Conservation (phyloP, 75 land plant genomes). For the Sequoiadendron giganteum region DNA sequence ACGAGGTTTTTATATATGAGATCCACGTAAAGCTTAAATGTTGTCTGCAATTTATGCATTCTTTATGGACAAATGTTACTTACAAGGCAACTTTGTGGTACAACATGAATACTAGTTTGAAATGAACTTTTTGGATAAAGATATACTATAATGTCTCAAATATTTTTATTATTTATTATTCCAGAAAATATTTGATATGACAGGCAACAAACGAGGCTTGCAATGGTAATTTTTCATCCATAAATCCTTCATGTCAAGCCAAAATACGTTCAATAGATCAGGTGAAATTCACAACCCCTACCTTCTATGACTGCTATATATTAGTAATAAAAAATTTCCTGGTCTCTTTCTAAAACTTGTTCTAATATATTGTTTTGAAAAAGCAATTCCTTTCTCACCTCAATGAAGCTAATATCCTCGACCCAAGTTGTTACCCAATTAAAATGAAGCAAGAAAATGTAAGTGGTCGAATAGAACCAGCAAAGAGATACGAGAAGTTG, state of each 20-base stretch:
- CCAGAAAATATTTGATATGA: neutral
- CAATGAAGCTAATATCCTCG: neutral
- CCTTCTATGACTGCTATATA: neutral
- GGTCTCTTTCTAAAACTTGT: neutral
- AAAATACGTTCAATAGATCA: neutral
- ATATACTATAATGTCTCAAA: neutral
- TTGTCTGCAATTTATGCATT: neutral
- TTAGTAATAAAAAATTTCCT: neutral
- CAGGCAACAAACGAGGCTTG: slow-evolving; percentile 29
- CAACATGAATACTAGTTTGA: neutral
- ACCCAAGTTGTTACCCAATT: neutral
- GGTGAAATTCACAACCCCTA: neutral
- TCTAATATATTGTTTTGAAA: neutral
- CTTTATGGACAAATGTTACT: neutral
- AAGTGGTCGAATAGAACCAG: neutral
- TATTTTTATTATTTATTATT: neutral
- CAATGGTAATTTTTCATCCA: slow-evolving; percentile 28
- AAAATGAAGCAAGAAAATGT: neutral
- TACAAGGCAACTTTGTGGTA: neutral
- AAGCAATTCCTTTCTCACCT: neutral
- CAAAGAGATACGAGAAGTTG: slow-evolving; percentile 29
- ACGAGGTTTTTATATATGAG: slow-evolving; percentile 20
- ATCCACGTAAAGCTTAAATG: neutral
- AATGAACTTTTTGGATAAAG: neutral
- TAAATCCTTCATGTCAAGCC: slow-evolving; percentile 11